Evolutionary conservation across 129 eudicot genomes (phyloP).

Genomic region (Saposhnikovia divaricata): DNA sequence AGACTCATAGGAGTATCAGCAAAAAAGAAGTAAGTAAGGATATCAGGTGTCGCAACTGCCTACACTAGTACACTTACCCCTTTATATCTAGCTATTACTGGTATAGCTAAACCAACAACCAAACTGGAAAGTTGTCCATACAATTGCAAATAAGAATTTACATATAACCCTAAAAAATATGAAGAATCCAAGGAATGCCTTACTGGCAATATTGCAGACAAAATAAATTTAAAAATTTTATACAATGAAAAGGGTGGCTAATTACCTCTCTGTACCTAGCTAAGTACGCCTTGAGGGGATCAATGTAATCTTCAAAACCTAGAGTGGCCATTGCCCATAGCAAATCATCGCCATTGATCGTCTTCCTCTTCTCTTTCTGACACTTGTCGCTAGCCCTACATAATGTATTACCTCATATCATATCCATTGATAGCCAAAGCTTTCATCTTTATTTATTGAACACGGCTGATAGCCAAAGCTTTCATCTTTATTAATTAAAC

Average conservation of each 20-base stretch:
- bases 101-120: neutral
- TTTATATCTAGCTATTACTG: neutral
- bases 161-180: neutral
- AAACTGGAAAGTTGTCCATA: no score
- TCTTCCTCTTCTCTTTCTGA: conserved; percentile 83
- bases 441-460: neutral
- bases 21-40: neutral
- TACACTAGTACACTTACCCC: neutral
- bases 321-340: conserved; percentile 87
- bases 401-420: conserved; percentile 5
- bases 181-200: neutral
- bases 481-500: neutral
- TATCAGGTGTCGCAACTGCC: neutral
- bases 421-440: neutral
- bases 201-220: neutral
- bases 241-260: neutral
- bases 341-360: conserved; percentile 78
- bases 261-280: conserved; percentile 79
- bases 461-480: neutral
- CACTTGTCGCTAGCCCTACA: conserved; percentile 80
- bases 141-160: neutral
- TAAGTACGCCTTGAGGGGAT: conserved; percentile 68
- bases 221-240: neutral
- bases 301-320: conserved; percentile 80
- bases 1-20: neutral